A percentile compares a stretch with the other conserved stretches of the same genome.
Evolutionary conservation across 2,329 filamentous ascomycete species (phyloP).

Genomic region (Whalleya microplaca): DNA sequence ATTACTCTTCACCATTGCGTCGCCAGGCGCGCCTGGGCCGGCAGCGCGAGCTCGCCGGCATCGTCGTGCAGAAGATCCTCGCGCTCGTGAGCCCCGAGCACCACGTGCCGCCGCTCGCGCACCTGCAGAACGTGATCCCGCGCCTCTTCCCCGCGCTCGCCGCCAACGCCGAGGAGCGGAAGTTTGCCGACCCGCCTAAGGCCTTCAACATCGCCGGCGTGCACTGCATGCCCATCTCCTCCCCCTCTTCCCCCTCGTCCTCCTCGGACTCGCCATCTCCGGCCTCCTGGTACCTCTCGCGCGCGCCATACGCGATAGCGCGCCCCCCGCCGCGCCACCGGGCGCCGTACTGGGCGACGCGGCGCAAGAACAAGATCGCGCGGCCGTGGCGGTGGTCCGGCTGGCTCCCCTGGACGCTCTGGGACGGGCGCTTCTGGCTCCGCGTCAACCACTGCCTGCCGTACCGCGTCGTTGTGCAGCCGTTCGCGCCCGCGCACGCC

Average conservation of each 20-base stretch:
- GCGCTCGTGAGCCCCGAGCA: slow-evolving; percentile 54
- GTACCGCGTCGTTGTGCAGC: slow-evolving; percentile 47
- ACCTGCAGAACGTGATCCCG: slow-evolving; percentile 50
- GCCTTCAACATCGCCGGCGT: slow-evolving; percentile 56
- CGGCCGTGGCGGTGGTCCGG: slow-evolving; percentile 31
- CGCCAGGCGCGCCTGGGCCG: slow-evolving; percentile 38
- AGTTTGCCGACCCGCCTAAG: slow-evolving; percentile 34
- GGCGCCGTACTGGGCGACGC: slow-evolving; percentile 19
- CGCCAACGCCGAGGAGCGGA: slow-evolving; percentile 20
- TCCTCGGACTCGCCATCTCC: slow-evolving; percentile 33
- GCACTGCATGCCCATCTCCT: slow-evolving; percentile 47
- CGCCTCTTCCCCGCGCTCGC: slow-evolving; percentile 53
- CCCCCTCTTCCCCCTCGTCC: slow-evolving; percentile 14
- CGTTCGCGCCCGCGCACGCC: slow-evolving; percentile 48
- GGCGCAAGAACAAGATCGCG: slow-evolving; percentile 15
- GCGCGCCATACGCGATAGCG: slow-evolving; percentile 48
- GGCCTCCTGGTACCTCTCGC: slow-evolving; percentile 50
- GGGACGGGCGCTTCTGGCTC: slow-evolving; percentile 68
- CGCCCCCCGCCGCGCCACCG: slow-evolving; percentile 38
- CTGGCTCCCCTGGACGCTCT: slow-evolving; percentile 47
- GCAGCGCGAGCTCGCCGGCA: slow-evolving; percentile 49
- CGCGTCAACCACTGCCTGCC: slow-evolving; percentile 49
- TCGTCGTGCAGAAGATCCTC: slow-evolving; percentile 53
- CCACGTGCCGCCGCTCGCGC: slow-evolving; percentile 45
- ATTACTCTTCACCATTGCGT: slow-evolving; percentile 23